Conservation (phyloP, 139 green algal genomes). For the Coccomyxa sp. region DNA sequence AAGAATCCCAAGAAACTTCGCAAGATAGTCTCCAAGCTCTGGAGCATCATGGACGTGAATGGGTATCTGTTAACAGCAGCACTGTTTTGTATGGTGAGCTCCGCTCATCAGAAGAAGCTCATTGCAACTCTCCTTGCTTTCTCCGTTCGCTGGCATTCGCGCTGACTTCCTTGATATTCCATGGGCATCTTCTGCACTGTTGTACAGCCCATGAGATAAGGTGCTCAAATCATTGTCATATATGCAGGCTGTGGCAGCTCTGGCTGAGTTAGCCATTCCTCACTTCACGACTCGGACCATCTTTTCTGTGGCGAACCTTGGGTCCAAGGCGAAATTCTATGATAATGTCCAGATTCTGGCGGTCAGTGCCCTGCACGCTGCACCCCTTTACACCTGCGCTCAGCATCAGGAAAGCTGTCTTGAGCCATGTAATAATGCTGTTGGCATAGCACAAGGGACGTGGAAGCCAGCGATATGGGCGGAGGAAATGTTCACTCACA, state of each 20-base stretch:
- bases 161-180: not conserved
- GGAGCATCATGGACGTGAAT: slow-evolving; percentile 1
- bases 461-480: no score
- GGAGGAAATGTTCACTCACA: no score
- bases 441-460: no score
- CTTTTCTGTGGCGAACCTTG: slow-evolving; percentile 44
- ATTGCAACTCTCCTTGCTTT: not conserved
- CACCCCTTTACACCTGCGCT: not conserved
- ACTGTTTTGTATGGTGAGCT: slow-evolving; percentile 9
- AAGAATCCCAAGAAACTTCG: not conserved
- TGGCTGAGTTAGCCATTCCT: slow-evolving; percentile 71
- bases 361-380: not conserved
- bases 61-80: not conserved
- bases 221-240: not conserved
- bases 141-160: not conserved
- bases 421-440: not conserved
- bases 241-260: slow-evolving; percentile 13
- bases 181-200: not conserved
- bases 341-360: slow-evolving; percentile 34
- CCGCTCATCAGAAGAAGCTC: not conserved
- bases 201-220: not conserved
- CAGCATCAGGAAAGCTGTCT: not conserved
- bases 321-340: slow-evolving; percentile 25
- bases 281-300: slow-evolving; percentile 68
- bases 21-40: not conserved